Base-by-base conservation (phyloP, 2,329 filamentous ascomycete species). In the Fusarium miscanthi region DNA sequence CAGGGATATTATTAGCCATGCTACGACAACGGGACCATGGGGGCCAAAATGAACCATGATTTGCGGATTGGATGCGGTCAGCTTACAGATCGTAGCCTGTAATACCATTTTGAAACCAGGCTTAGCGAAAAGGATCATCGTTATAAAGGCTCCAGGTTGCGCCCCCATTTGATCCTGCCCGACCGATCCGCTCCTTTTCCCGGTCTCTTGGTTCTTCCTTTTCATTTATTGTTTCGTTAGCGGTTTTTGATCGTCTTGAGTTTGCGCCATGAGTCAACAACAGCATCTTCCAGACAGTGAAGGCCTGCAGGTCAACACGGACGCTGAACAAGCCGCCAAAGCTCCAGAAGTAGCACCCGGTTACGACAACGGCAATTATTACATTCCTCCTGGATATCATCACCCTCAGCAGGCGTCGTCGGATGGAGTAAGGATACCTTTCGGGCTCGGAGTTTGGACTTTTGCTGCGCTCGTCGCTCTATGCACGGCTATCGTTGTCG, bases 401-500 rank as follows among this genome's bases (percentile, higher is more conserved):
- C 31, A 54, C 10, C 37, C 51, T 42, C 51, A 56, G 21, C 42
- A 62, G 14, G 35, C 33, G 7, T 16, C 30, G 8, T 49, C 43
- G 4, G 30, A 66, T 13, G 35, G 46, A 45, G 25, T 38, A 11
- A 63, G 53, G 17, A 12, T 73, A 17, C 70, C 70, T 1, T 74
- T 73, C 23, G 70, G 70, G n/a, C 56, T 73, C 3, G 70, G 70
- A 19, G 38, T 72, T 9, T 73, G 70, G 70, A 60, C 70, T 4
- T 73, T 73, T 14, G 63, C 66, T 21, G 70, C 62, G 5, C 56
- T 73, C 25, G 53, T 73, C 23, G 70, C 67, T 13, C 31, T 73
- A 40, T 33, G 62, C 5, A 74, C 66, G 2, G 70, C 70, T 14
- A 74, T 73, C 5, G 27, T 73, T 12, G 70, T 73, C 3, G 70